A percentile compares a stretch with the other conserved stretches of the same genome.
These are phyloP conservation scores for Flueggea neowawraea DNA, from an alignment of 441 rosid genomes.

Conservation along the genomic window DNA sequence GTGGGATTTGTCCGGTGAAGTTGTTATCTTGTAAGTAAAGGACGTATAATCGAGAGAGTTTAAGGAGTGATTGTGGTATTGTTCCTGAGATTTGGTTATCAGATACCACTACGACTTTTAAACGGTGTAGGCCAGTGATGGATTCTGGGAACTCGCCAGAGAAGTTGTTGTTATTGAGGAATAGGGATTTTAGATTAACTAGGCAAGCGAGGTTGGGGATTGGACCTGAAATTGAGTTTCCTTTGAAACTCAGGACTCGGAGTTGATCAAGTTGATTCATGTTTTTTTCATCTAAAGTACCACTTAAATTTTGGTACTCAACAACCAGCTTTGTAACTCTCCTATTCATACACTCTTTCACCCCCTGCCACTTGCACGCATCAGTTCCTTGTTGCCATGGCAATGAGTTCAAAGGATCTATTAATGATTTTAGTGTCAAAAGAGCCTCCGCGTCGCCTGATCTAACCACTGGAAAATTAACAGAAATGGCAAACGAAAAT, in stretches of 20 bases:
- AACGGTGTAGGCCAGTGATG: slow-evolving; percentile 53
- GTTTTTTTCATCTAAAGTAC: slow-evolving; percentile 40
- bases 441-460: slow-evolving; percentile 70
- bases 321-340: slow-evolving; percentile 82
- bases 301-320: slow-evolving; percentile 58
- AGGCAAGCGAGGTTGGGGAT: slow-evolving; percentile 64
- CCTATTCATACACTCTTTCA: slow-evolving; percentile 65
- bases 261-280: slow-evolving; percentile 70
- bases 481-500: slow-evolving; percentile 23
- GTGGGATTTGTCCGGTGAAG: slow-evolving; percentile 59
- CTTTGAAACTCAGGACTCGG: slow-evolving; percentile 82
- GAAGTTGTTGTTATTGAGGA: slow-evolving; percentile 62
- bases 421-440: slow-evolving; percentile 55
- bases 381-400: slow-evolving; percentile 55
- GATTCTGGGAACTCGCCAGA: slow-evolving; percentile 65
- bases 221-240: slow-evolving; percentile 70
- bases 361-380: slow-evolving; percentile 76
- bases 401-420: slow-evolving; percentile 58
- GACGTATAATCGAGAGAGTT: slow-evolving; percentile 50
- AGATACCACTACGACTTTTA: slow-evolving; percentile 56
- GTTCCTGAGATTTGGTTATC: slow-evolving; percentile 58
- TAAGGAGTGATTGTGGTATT: slow-evolving; percentile 51
- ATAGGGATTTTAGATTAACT: slow-evolving; percentile 68
- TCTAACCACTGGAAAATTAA: slow-evolving; percentile 32
- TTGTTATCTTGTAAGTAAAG: slow-evolving; percentile 55